These are phyloP conservation scores for Paecilomyces sp. DNA, from an alignment of 2,329 filamentous ascomycete species.

Conservation along the genomic window DNA sequence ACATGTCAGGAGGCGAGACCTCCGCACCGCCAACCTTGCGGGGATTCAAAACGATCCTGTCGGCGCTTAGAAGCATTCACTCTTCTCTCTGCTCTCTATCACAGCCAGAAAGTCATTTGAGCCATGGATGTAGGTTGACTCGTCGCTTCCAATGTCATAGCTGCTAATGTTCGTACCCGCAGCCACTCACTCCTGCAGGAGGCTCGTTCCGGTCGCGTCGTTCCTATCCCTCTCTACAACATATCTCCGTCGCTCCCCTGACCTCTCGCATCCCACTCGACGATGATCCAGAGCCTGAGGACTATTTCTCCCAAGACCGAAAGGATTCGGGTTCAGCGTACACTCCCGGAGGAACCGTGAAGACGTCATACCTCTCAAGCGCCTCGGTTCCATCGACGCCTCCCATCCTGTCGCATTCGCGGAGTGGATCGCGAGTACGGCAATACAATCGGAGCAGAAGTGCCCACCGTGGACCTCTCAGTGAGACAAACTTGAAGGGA, in stretches of 20 bases:
- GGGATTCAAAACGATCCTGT: not conserved
- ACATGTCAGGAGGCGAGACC: not conserved
- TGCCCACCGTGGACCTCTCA: slow-evolving; percentile 24
- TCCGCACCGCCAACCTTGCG: not conserved
- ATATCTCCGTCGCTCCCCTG: slow-evolving; percentile 56
- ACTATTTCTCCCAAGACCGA: slow-evolving; percentile 22
- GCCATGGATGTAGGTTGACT: slow-evolving; percentile 2
- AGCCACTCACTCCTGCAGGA: slow-evolving; percentile 17
- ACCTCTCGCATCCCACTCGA: slow-evolving; percentile 49
- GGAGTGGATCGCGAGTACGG: slow-evolving; percentile 29
- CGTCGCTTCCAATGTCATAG: not conserved
- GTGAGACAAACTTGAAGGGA: slow-evolving; percentile 27
- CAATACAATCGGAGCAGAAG: slow-evolving; percentile 24
- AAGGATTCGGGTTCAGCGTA: slow-evolving; percentile 23
- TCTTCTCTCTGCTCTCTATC: not conserved
- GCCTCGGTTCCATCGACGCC: slow-evolving; percentile 35
- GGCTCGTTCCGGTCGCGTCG: slow-evolving; percentile 39
- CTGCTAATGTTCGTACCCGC: slow-evolving; percentile 4
- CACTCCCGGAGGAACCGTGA: slow-evolving; percentile 11
- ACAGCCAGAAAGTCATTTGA: not conserved
- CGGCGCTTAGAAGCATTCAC: not conserved
- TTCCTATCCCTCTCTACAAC: slow-evolving; percentile 53
- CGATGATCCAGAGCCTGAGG: slow-evolving; percentile 28
- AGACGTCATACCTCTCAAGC: slow-evolving; percentile 34
- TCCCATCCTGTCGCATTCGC: slow-evolving; percentile 36